Conservation (phyloP, 495 filamentous ascomycete genomes). For the Margaritispora aquatica region DNA sequence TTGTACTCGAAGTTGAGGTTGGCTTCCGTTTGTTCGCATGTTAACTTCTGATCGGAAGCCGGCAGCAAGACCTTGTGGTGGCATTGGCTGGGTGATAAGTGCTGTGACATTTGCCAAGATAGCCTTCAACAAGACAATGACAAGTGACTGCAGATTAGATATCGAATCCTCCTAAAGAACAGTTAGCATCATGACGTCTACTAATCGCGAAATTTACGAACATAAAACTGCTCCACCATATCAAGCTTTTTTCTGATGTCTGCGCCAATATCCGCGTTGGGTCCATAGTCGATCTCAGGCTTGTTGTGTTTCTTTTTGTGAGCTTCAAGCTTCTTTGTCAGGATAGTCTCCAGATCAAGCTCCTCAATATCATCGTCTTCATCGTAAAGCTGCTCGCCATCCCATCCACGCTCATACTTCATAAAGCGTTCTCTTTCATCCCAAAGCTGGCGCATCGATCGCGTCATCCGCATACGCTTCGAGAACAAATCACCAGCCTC, state of each 20-base stretch:
- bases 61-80: slow-evolving; percentile 20
- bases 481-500: slow-evolving; percentile 95
- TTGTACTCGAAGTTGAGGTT: slow-evolving; percentile 11
- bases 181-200: slow-evolving; percentile 19
- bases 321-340: slow-evolving; percentile 26
- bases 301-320: slow-evolving; percentile 26
- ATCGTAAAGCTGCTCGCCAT: slow-evolving; percentile 31
- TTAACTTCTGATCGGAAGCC: slow-evolving; percentile 21
- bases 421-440: slow-evolving; percentile 86
- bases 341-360: slow-evolving; percentile 36
- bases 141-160: slow-evolving; percentile 85
- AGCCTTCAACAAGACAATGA: slow-evolving; percentile 86
- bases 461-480: slow-evolving; percentile 77
- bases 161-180: slow-evolving; percentile 59
- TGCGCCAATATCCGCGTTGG: slow-evolving; percentile 32
- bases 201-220: slow-evolving; percentile 36
- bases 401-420: slow-evolving; percentile 87
- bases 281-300: slow-evolving; percentile 44
- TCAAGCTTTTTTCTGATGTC: slow-evolving; percentile 60
- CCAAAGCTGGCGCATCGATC: slow-evolving; percentile 91
- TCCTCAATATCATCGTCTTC: slow-evolving; percentile 49
- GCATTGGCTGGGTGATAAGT: slow-evolving; percentile 35
- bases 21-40: slow-evolving; percentile 15
- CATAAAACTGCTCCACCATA: slow-evolving; percentile 78
- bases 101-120: slow-evolving; percentile 76